A percentile compares a stretch with the other conserved stretches of the same genome.
Evolutionary conservation across 1,284 basidiomycete genomes (phyloP).

Genomic region (Erythrobasidium hasegawianum): DNA sequence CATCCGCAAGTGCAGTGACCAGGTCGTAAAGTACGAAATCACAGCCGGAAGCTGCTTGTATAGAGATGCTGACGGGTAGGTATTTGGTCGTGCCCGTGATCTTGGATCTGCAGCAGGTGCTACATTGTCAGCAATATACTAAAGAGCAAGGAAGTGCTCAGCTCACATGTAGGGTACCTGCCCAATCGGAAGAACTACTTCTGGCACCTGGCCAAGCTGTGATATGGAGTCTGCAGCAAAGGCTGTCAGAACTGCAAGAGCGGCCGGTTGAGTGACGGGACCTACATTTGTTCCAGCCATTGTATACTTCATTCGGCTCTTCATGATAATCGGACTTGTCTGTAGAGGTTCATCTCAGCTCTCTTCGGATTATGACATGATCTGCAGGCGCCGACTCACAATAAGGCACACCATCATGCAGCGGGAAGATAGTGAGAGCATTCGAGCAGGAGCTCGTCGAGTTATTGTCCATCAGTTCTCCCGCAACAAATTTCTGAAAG

Average conservation of each 20-base stretch:
- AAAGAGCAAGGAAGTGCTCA: too few relatives aligned
- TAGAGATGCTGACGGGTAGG: slow-evolving; percentile 52
- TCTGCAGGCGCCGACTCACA: slow-evolving; percentile 11
- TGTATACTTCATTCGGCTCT: slow-evolving; percentile 35
- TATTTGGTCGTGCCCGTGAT: slow-evolving; percentile 51
- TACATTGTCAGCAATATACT: too few relatives aligned
- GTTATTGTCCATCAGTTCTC: slow-evolving; percentile 47
- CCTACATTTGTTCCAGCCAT: slow-evolving; percentile 47
- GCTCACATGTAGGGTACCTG: slow-evolving; percentile 51
- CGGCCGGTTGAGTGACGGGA: too few relatives aligned
- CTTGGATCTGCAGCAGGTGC: slow-evolving; percentile 35
- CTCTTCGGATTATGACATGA: too few relatives aligned
- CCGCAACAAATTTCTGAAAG: slow-evolving; percentile 51
- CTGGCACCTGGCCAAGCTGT: slow-evolving; percentile 43
- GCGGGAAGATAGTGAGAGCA: slow-evolving; percentile 51
- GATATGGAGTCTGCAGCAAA: too few relatives aligned
- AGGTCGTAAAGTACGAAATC: slow-evolving; percentile 53
- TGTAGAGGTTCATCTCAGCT: too few relatives aligned
- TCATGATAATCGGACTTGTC: slow-evolving; percentile 42
- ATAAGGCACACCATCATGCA: slow-evolving; percentile 39
- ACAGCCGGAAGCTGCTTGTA: slow-evolving; percentile 51
- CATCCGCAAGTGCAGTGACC: slow-evolving; percentile 49
- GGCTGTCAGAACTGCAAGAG: too few relatives aligned
- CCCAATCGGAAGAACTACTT: slow-evolving; percentile 53
- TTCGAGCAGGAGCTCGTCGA: slow-evolving; percentile 50